A percentile compares a stretch with the other conserved stretches of the same genome.
Conservation (phyloP, 2,329 filamentous ascomycete genomes). For the Cephalotrichum gorgonifer region DNA sequence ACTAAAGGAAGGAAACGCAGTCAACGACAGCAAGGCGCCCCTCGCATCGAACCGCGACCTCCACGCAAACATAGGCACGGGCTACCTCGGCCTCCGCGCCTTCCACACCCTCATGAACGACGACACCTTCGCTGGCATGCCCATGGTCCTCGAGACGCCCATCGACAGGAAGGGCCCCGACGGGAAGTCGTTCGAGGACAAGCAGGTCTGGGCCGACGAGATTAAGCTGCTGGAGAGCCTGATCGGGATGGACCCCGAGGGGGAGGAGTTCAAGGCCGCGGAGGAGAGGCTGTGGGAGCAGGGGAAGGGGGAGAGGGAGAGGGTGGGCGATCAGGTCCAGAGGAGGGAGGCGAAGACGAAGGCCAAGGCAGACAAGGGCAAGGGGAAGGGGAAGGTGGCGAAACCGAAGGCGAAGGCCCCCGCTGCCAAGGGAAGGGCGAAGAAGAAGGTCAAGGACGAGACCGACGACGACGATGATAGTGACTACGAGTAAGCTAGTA, state of each 20-base stretch:
- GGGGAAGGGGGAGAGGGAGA: constrained; percentile 62
- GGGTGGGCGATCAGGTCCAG: constrained; percentile 69
- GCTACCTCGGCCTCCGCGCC: constrained; percentile 79
- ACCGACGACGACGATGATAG: too few species aligned
- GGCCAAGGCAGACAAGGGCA: constrained; percentile 13
- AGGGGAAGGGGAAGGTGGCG: constrained; percentile 22
- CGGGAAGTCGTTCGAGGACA: constrained; percentile 65
- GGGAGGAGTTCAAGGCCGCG: constrained; percentile 58
- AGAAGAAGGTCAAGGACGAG: constrained; percentile 2
- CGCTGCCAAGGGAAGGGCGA: constrained; percentile 13
- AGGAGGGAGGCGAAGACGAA: constrained; percentile 44
- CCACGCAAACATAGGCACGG: constrained; percentile 93
- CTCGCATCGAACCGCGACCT: constrained; percentile 73
- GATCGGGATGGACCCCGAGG: constrained; percentile 70
- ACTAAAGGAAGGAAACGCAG: constrained; percentile 13
- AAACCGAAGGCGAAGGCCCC: constrained; percentile 20
- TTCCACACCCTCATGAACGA: constrained; percentile 92
- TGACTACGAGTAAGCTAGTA: too few species aligned
- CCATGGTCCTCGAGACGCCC: constrained; percentile 94
- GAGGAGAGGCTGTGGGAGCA: constrained; percentile 55
- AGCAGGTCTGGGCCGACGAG: constrained; percentile 78
- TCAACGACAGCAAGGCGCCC: constrained; percentile 95
- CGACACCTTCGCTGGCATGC: constrained; percentile 61
- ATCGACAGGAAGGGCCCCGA: constrained; percentile 60
- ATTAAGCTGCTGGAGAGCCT: constrained; percentile 89